These are phyloP conservation scores for Paraconiothyrium sp. DNA, from an alignment of 2,329 filamentous ascomycete species.

Conservation along the genomic window DNA sequence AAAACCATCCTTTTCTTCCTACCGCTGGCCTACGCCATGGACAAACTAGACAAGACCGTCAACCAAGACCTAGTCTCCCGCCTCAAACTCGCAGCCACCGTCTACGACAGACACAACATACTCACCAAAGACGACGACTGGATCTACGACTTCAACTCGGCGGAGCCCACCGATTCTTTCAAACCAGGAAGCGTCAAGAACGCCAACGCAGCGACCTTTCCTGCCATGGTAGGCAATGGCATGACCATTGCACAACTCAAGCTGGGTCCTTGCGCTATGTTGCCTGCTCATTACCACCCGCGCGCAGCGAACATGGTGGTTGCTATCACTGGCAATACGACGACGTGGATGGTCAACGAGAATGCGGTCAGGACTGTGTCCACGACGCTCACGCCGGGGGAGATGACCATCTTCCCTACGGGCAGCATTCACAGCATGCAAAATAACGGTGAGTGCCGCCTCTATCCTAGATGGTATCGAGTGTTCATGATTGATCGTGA, in stretches of 20 bases:
- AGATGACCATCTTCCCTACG: slow-evolving; percentile 62
- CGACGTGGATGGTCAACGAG: slow-evolving; percentile 63
- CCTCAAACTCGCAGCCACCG: slow-evolving; percentile 53
- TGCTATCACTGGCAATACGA: slow-evolving; percentile 58
- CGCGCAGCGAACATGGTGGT: slow-evolving; percentile 62
- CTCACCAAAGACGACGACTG: slow-evolving; percentile 56
- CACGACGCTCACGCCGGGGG: slow-evolving; percentile 54
- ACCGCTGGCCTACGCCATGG: slow-evolving; percentile 37
- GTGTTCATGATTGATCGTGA: background rate
- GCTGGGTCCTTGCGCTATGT: slow-evolving; percentile 62
- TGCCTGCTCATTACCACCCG: slow-evolving; percentile 62
- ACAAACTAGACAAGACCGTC: slow-evolving; percentile 47
- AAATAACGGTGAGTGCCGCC: slow-evolving; percentile 55
- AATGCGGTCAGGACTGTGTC: slow-evolving; percentile 59
- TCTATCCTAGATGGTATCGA: slow-evolving; percentile 6
- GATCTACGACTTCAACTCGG: slow-evolving; percentile 59
- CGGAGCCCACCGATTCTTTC: slow-evolving; percentile 54
- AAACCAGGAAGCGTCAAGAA: slow-evolving; percentile 60
- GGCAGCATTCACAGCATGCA: slow-evolving; percentile 62
- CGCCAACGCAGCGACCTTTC: slow-evolving; percentile 63
- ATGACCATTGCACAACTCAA: slow-evolving; percentile 59
- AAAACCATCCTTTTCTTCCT: slow-evolving; percentile 21
- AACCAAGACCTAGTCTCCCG: slow-evolving; percentile 52
- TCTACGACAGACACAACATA: slow-evolving; percentile 56
- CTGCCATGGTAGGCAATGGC: slow-evolving; percentile 57